These are phyloP conservation scores for Aspergillus candidus DNA, from an alignment of 2,329 filamentous ascomycete genomes.

Conservation along the genomic window DNA sequence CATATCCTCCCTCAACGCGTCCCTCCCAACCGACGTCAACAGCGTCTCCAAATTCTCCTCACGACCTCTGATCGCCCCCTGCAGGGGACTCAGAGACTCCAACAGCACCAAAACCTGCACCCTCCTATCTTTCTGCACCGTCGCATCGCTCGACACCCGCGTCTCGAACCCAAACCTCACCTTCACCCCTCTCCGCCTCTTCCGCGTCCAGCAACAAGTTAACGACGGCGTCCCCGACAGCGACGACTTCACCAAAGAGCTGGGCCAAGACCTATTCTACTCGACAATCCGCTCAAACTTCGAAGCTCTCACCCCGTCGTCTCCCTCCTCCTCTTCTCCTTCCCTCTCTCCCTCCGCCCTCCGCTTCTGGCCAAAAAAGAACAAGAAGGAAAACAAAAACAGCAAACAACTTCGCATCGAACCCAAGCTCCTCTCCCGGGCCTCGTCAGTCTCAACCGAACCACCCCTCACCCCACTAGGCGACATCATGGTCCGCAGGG, in stretches of 20 bases:
- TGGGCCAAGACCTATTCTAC: conserved; percentile 56
- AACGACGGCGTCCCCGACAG: conserved; percentile 51
- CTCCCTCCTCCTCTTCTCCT: background rate
- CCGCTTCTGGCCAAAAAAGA: conserved; percentile 16
- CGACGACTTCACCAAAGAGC: conserved; percentile 53
- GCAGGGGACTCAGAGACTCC: conserved; percentile 17
- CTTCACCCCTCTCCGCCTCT: conserved; percentile 59
- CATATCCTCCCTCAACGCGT: conserved; percentile 30
- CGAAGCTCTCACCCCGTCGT: conserved; percentile 15
- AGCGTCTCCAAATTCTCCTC: conserved; percentile 32
- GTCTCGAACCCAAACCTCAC: conserved; percentile 48
- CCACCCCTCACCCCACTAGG: conserved; percentile 35
- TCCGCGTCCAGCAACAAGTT: conserved; percentile 60
- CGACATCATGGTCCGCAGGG: conserved; percentile 58
- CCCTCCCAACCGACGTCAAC: conserved; percentile 38
- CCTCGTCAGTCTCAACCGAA: background rate
- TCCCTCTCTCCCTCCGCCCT: conserved; percentile 11
- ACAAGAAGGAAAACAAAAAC: background rate
- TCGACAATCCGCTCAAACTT: conserved; percentile 24
- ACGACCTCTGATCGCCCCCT: conserved; percentile 32
- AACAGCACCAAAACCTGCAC: conserved; percentile 37
- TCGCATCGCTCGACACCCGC: conserved; percentile 56
- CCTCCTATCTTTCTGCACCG: conserved; percentile 51
- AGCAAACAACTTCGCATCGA: conserved; percentile 3
- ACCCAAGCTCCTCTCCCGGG: too few species aligned